Base-by-base conservation (phyloP, 1,139 yeast species). In the Yamadazyma atlantica region DNA sequence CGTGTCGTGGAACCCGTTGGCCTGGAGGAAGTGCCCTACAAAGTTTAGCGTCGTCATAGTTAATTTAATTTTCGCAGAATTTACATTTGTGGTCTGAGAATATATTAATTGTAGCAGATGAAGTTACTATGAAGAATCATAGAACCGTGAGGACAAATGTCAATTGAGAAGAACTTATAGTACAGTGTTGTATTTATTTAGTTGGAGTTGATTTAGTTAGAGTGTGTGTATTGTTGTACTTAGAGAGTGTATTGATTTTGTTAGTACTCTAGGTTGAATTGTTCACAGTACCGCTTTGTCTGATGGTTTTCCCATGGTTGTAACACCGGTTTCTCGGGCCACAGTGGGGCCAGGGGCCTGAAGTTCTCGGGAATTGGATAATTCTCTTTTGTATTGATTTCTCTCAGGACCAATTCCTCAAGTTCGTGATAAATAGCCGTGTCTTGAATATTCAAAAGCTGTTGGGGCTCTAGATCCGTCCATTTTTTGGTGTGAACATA, bases 11-110 rank as follows among this genome's bases (percentile, higher is more conserved):
- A 67, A 71, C 1, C 76, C 75, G 29, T 78, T 69, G 14, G 66
- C 58, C 29, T 64, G 55, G 12, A 84, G 65, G 47, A 74, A 83
- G 22, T 78, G 77, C 0, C 85, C 86, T 11, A 84, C 64, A 24
- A 82, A 53, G 32, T 56, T 49, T 37, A 66, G 64, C 3, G 58
- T 49, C 6, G 45, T 18, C 50, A 46, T 48, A 26, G 27, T 4
- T 26, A 10, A 29, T 11, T 29, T n/a, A n/a, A n/a, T n/a, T n/a
- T n/a, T n/a, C n/a, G n/a, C n/a, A n/a, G n/a, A n/a, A n/a, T n/a
- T n/a, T n/a, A n/a, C n/a, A n/a, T n/a, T n/a, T n/a, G n/a, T n/a
- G n/a, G n/a, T n/a, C n/a, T n/a, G n/a, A n/a, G n/a, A n/a, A n/a
- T n/a, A n/a, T n/a, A n/a, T n/a, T n/a, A n/a, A n/a, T n/a, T n/a